phyloP scores from a whole-genome alignment of 345 rosid species.

The Citropsis articulata region DNA sequence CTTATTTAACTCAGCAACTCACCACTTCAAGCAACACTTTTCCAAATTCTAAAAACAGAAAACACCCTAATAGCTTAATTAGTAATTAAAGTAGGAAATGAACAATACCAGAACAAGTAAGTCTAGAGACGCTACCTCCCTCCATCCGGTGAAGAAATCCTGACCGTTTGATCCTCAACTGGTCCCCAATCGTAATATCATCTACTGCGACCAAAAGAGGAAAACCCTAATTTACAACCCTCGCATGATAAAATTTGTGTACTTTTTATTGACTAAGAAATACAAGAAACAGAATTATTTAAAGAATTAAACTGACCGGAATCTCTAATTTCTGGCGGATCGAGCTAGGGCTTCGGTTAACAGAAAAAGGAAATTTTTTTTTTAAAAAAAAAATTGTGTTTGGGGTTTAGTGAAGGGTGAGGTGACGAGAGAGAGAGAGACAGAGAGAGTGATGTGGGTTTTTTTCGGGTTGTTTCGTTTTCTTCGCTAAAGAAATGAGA shows the following conservation, averaged over 20 bases:
- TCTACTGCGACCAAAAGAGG: slow-evolving; percentile 38
- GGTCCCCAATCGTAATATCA: slow-evolving; percentile 55
- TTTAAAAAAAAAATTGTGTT: not conserved
- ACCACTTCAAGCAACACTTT: slow-evolving; percentile 7
- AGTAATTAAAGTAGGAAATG: slow-evolving; percentile 47
- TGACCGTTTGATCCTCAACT: slow-evolving; percentile 59
- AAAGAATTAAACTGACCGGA: slow-evolving; percentile 47
- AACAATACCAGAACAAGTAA: slow-evolving; percentile 83
- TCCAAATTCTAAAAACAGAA: slow-evolving; percentile 7
- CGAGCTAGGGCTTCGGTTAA: slow-evolving; percentile 80
- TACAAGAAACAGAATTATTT: not conserved
- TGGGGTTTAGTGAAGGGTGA: slow-evolving; percentile 9
- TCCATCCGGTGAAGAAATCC: slow-evolving; percentile 90
- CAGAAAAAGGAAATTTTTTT: slow-evolving; percentile 13
- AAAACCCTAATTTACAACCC: slow-evolving; percentile 18
- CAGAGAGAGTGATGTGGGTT: not conserved
- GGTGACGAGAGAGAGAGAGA: slow-evolving; percentile 13
- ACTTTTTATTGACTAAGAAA: slow-evolving; percentile 2
- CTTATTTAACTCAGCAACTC: slow-evolving; percentile 1
- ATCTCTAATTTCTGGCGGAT: slow-evolving; percentile 39
- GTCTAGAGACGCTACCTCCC: slow-evolving; percentile 99
- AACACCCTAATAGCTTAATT: slow-evolving; percentile 22
- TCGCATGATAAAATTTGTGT: not conserved
- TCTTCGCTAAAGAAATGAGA: slow-evolving; percentile 14
- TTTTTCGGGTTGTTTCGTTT: slow-evolving; percentile 13